Base-by-base conservation (phyloP, 805 yeast genomes). In the Pichia phayaonensis region DNA sequence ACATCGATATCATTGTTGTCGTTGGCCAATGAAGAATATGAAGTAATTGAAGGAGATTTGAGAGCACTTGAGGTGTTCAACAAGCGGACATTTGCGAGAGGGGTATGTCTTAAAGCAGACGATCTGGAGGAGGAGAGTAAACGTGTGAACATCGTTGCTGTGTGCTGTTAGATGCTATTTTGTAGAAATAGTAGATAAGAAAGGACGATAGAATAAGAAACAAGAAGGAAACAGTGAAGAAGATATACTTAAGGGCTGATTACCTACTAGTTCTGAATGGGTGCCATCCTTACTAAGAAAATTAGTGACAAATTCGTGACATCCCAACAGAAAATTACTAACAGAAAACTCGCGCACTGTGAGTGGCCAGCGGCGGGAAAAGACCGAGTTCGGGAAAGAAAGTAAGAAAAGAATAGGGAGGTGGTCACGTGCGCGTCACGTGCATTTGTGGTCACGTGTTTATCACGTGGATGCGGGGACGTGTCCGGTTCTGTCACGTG, bases 11-110 rank as follows among this genome's bases (percentile, higher is more conserved):
- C 20, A 34, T 34, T 16, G n/a, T n/a, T 34, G 20, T n/a, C n/a
- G n/a, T 34, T 34, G 8, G 38, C 16, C 8, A 34, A 34, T 16
- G 48, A 43, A 24, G 55, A 43, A 40, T 44, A 47, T 13, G 55
- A 40, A 3, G 47, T 46, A 22, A 31, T 41, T 13, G 55, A 24
- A 21, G 38, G 38, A 5, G 38, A 34, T 34, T 34, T 34, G 7
- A 34, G 38, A 34, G 38, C 7, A 34, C n/a, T 34, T 8, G 20
- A 34, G 8, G 38, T 34, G 11, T 34, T 34, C 11, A 34, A n/a
- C 20, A 34, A n/a, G n/a, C 38, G 38, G 11, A 34, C n/a, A n/a
- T n/a, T n/a, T 16, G 38, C 10, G 20, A 34, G n/a, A 11, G 38
- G 20, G n/a, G 20, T 34, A 20, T 34, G 18, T 34, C 38, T 34